A percentile compares a stretch with the other conserved stretches of the same genome.
phyloP scores from a whole-genome alignment of 1,284 basidiomycete genomes.

The Leccinum fallax region DNA sequence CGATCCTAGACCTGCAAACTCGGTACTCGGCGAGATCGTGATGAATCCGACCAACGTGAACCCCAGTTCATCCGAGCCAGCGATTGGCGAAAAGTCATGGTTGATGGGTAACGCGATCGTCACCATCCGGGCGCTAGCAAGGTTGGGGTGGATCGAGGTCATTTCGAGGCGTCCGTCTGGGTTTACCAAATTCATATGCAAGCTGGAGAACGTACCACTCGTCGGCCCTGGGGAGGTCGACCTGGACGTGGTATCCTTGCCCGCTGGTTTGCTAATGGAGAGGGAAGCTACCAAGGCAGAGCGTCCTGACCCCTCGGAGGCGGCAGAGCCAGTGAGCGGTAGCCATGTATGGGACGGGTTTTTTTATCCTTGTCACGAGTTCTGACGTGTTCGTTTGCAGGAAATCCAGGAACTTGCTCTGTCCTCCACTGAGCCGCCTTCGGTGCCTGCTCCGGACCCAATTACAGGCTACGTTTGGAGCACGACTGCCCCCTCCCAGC shows the following conservation, averaged over 20 bases:
- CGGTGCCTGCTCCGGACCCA: conserved; percentile 56
- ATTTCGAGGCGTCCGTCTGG: conserved; percentile 89
- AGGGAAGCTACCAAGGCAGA: conserved; percentile 45
- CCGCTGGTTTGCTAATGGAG: conserved; percentile 76
- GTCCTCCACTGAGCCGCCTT: conserved; percentile 7
- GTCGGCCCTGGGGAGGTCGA: conserved; percentile 81
- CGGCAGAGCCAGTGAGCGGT: conserved; percentile 2
- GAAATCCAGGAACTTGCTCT: conserved; percentile 22
- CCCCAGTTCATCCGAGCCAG: conserved; percentile 40
- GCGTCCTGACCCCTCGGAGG: conserved; percentile 24
- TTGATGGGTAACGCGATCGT: conserved; percentile 85
- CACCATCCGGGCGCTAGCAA: conserved; percentile 76
- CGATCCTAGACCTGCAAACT: conserved; percentile 86
- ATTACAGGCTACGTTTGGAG: conserved; percentile 86
- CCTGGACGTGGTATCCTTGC: conserved; percentile 73
- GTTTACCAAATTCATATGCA: conserved; percentile 84
- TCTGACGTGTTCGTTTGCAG: conserved; percentile 22
- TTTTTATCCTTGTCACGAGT: neutral
- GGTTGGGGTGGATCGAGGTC: conserved; percentile 90
- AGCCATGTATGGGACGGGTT: conserved; percentile 16
- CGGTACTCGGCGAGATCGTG: conserved; percentile 76
- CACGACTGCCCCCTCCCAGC: conserved; percentile 80
- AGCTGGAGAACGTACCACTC: conserved; percentile 88
- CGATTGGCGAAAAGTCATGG: conserved; percentile 77
- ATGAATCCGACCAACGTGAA: conserved; percentile 49